phyloP scores from a whole-genome alignment of 805 yeast genomes.

The Hanseniaspora clermontiae region DNA sequence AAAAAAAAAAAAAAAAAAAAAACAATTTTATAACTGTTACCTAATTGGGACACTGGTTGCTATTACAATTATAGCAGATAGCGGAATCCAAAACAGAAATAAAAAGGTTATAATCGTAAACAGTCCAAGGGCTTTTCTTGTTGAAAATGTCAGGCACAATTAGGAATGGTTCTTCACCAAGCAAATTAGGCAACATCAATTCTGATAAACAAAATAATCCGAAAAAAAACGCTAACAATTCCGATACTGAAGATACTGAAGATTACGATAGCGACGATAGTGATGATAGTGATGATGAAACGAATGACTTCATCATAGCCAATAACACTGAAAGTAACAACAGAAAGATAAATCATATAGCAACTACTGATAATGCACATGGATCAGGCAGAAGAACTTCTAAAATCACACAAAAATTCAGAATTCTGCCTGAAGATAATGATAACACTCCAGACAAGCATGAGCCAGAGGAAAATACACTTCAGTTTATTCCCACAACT shows the following conservation, averaged over 20 bases:
- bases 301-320: neutral
- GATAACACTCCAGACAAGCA: neutral
- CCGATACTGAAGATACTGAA: slow-evolving; percentile 10
- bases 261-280: slow-evolving; percentile 11
- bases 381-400: slow-evolving; percentile 65
- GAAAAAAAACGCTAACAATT: neutral
- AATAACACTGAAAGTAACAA: neutral
- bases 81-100: too few species aligned
- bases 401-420: slow-evolving; percentile 60
- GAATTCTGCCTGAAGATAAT: slow-evolving; percentile 39
- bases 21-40: neutral
- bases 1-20: too few species aligned
- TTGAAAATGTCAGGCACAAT: neutral
- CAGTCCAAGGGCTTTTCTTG: too few species aligned
- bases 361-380: neutral
- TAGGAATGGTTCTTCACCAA: neutral
- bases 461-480: slow-evolving; percentile 17
- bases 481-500: slow-evolving; percentile 1
- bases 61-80: too few species aligned
- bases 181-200: neutral
- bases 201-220: neutral
- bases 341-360: slow-evolving; percentile 21
- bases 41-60: neutral
- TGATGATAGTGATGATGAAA: neutral
- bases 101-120: too few species aligned